A percentile compares a stretch with the other conserved stretches of the same genome.
phyloP scores from a whole-genome alignment of 2,329 filamentous ascomycete genomes.

The Aureobasidium sp. region DNA sequence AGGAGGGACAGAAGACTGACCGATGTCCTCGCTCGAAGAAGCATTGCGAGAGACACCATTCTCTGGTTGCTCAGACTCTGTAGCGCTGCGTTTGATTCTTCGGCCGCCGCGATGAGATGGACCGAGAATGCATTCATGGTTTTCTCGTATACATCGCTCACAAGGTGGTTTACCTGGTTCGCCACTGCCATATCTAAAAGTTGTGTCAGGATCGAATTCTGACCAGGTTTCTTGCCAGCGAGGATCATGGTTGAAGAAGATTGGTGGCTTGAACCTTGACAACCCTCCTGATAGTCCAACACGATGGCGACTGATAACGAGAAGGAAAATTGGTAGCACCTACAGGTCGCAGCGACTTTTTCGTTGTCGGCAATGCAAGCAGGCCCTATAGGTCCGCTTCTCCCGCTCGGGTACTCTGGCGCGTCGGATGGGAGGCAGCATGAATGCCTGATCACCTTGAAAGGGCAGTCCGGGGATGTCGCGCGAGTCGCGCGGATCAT shows the following conservation, averaged over 20 bases:
- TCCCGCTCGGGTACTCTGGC: conserved; percentile 24
- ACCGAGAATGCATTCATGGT: conserved; percentile 29
- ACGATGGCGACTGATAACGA: neutral
- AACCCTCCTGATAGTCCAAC: neutral
- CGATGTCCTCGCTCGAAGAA: neutral
- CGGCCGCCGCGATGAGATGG: conserved; percentile 27
- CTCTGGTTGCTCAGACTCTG: conserved; percentile 12
- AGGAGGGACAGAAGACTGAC: neutral
- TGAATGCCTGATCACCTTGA: conserved; percentile 12
- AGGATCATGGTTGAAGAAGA: neutral
- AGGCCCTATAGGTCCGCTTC: conserved; percentile 29
- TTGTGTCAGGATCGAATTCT: neutral
- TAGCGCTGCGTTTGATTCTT: conserved; percentile 24
- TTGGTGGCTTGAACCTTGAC: neutral
- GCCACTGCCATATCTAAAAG: conserved; percentile 25
- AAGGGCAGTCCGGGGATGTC: conserved; percentile 11
- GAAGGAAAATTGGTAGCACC: conserved; percentile 14
- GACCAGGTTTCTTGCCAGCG: neutral
- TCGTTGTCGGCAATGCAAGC: conserved; percentile 28
- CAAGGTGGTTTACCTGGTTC: conserved; percentile 27
- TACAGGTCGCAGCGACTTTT: conserved; percentile 30
- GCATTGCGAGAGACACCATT: neutral
- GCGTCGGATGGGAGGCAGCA: conserved; percentile 14
- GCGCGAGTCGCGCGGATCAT: conserved; percentile 12
- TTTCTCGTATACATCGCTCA: conserved; percentile 29